Evolutionary conservation across 768 basidiomycete genomes (phyloP), one percentile per base, ranked within the genome.

Genomic region (Gelatoporia subvermispora): DNA sequence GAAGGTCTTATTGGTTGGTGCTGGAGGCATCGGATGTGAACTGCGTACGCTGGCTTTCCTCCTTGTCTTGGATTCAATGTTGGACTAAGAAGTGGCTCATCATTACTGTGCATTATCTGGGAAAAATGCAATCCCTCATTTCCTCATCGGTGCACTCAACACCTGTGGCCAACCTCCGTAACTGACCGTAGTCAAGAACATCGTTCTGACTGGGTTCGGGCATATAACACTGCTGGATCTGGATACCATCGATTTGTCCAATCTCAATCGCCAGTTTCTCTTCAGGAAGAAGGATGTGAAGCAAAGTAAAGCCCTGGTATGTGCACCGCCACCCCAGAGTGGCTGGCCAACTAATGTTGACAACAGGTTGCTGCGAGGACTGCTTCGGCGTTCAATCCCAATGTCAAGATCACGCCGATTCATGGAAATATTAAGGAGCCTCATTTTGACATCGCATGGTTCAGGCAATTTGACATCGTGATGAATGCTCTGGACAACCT

Each of bases 221-320:
- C 76, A 87, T 62, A 95, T 96, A 53, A 93, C 93, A 0, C 78
- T 96, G 43, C 76, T 99, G 50, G 95, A 99, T 69, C 76, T 99
- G 54, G 95, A 99, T 68, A 99, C 95, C 17, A 99, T 99, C 65
- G 95, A 99, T 74, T 75, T 99, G 37, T 95, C 93, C 42, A 99
- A 99, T 65, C 73, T 98, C 45, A 99, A 99, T 61, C 80, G 95
- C 18, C 95, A 98, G 60, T 99, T 98, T 65, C 72, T 99, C 35
- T 99, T 99, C 71, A 79, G 81, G 53, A 98, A 97, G 70, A 95
- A 95, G 62, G 93, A 98, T 60, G 88, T 99, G 47, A 96, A 96
- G 63, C 89, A 96, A 61, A 87, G 93, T 59, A 99, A 99, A 71
- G 89, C 95, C 2, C 62, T 94, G 68, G 93, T 92, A 50, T 37